Conservation (phyloP, 192 early-diverging fungal genomes). For the Linnemannia elongata region DNA sequence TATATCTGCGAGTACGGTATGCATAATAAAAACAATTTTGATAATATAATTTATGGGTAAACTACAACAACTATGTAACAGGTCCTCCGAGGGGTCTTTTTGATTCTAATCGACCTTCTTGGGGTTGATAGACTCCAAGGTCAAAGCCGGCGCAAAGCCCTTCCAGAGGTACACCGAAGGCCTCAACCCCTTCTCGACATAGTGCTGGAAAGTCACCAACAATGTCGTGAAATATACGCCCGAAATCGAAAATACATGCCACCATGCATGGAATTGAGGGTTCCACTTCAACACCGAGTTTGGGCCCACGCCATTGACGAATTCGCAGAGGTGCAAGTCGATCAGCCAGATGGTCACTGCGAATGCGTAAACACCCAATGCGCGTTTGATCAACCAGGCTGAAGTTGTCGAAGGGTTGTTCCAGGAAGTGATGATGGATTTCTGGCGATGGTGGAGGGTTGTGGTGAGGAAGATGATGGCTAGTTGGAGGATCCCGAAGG, state of each 20-base stretch:
- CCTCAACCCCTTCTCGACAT: slow-evolving; percentile 28
- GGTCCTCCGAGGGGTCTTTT: too few species aligned
- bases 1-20: background rate
- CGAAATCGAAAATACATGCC: slow-evolving; percentile 71
- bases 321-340: slow-evolving; percentile 55
- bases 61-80: too few species aligned
- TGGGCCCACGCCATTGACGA: slow-evolving; percentile 48
- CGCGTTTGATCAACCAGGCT: slow-evolving; percentile 38
- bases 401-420: slow-evolving; percentile 11
- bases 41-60: too few species aligned
- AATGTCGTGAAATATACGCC: slow-evolving; percentile 64
- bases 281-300: slow-evolving; percentile 57
- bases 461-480: slow-evolving; percentile 34
- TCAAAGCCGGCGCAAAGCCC: slow-evolving; percentile 39
- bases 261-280: slow-evolving; percentile 76
- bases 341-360: slow-evolving; percentile 55
- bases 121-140: background rate
- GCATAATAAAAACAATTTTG: background rate
- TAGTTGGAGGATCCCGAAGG: slow-evolving; percentile 49
- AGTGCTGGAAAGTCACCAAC: slow-evolving; percentile 63
- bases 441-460: slow-evolving; percentile 29
- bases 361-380: slow-evolving; percentile 28
- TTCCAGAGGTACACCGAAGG: slow-evolving; percentile 45
- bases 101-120: slow-evolving; percentile 9
- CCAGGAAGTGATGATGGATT: slow-evolving; percentile 1